phyloP scores from a whole-genome alignment of 495 filamentous ascomycete genomes.

The Parachaetomium inaequale region DNA sequence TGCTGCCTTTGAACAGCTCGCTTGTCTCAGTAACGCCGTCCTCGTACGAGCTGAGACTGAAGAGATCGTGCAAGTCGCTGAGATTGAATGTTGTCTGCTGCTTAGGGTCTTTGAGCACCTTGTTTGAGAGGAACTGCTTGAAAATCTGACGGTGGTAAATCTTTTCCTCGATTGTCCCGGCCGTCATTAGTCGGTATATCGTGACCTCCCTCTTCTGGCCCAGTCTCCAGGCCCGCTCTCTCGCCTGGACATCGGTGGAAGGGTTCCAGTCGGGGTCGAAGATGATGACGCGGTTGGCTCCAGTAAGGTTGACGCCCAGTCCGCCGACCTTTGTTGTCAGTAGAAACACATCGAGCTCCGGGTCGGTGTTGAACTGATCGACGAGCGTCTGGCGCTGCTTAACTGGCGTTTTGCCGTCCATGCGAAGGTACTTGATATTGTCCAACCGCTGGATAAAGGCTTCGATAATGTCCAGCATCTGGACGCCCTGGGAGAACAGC shows the following conservation, averaged over 20 bases:
- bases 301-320: conserved; percentile 88
- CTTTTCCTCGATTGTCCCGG: conserved; percentile 96
- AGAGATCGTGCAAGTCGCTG: conserved; percentile 84
- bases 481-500: conserved; percentile 83
- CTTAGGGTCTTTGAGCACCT: conserved; percentile 88
- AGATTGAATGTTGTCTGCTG: conserved; percentile 81
- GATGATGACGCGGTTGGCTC: conserved; percentile 92
- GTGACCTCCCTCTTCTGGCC: conserved; percentile 92
- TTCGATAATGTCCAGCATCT: conserved; percentile 92
- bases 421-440: conserved; percentile 74
- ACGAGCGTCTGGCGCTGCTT: conserved; percentile 78
- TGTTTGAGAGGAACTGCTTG: conserved; percentile 93
- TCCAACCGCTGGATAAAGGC: conserved; percentile 63
- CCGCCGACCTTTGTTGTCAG: conserved; percentile 94
- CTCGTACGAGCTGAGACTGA: conserved; percentile 67
- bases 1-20: conserved; percentile 76
- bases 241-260: conserved; percentile 86
- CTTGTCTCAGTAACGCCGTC: conserved; percentile 76
- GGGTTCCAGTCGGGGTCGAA: conserved; percentile 99
- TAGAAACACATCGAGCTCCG: conserved; percentile 79
- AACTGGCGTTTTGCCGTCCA: conserved; percentile 89
- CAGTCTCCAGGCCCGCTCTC: conserved; percentile 93
- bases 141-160: conserved; percentile 98
- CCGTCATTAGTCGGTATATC: conserved; percentile 94
- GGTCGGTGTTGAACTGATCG: conserved; percentile 83